phyloP scores from a whole-genome alignment of 73 alveolate genomes.

The Uronychia binucleata region DNA sequence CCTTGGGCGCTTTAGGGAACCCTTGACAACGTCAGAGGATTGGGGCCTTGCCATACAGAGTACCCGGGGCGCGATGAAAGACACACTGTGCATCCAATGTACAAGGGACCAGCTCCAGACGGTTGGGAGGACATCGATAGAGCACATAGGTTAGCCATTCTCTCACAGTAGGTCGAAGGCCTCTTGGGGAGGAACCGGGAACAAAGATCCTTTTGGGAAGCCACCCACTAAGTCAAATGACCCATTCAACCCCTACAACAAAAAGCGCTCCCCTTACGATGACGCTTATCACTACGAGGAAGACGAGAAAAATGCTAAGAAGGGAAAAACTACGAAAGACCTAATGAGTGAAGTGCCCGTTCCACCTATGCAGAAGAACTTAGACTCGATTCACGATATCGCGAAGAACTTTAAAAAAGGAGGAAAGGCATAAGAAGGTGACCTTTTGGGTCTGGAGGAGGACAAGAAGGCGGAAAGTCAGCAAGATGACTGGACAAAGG shows the following conservation, averaged over 20 bases:
- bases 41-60: no score
- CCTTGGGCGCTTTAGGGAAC: no score
- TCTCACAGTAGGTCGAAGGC: no score
- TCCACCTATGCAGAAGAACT: not conserved
- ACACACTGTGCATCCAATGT: no score
- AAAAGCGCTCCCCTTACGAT: not conserved
- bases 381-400: not conserved
- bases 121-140: not conserved
- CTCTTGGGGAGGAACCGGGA: no score
- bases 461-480: not conserved
- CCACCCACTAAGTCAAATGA: not conserved
- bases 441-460: not conserved
- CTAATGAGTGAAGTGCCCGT: not conserved
- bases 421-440: not conserved
- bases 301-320: not conserved
- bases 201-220: not conserved
- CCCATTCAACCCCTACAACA: not conserved
- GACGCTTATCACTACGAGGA: not conserved
- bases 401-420: not conserved
- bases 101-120: no score
- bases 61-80: no score
- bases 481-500: not conserved
- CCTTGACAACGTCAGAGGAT: no score
- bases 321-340: not conserved
- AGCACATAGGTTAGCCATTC: not conserved